Evolutionary conservation across 176 grass and related monocot genomes (phyloP).

Genomic region (Triticum dicoccoides): DNA sequence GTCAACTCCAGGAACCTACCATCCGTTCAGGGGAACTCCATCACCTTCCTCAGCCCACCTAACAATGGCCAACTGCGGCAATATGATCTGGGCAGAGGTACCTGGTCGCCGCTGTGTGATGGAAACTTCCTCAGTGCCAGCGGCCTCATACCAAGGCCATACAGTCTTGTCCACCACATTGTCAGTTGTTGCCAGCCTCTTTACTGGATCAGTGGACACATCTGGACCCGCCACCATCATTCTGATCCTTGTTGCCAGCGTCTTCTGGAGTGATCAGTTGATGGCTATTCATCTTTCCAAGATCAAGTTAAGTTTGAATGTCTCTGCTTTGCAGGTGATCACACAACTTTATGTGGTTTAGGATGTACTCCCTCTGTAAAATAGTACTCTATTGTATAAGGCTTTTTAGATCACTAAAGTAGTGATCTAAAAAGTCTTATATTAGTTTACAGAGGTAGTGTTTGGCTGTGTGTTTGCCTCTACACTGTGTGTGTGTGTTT

Average conservation of each 20-base stretch:
- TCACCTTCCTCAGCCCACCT: neutral
- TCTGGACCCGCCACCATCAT: neutral
- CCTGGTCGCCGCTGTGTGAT: neutral
- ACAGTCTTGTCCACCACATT: constrained; percentile 1
- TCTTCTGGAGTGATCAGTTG: neutral
- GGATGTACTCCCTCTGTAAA: neutral
- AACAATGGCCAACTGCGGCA: neutral
- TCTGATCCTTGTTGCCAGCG: neutral
- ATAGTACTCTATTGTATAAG: no score
- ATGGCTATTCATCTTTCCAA: neutral
- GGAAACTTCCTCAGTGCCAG: neutral
- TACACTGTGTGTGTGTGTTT: neutral
- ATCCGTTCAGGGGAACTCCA: neutral
- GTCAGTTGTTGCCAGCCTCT: neutral
- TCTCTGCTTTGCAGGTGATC: neutral
- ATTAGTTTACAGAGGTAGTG: no score
- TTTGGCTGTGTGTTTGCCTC: neutral
- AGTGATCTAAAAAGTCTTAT: no score
- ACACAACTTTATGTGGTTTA: neutral
- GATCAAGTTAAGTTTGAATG: neutral
- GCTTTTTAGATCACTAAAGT: no score
- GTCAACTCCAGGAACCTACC: neutral
- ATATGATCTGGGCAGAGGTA: neutral
- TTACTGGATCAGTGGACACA: constrained; percentile 1
- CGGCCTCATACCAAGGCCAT: neutral